These are phyloP conservation scores for Dentipellis fragilis DNA, from an alignment of 768 basidiomycete genomes.

Conservation along the genomic window DNA sequence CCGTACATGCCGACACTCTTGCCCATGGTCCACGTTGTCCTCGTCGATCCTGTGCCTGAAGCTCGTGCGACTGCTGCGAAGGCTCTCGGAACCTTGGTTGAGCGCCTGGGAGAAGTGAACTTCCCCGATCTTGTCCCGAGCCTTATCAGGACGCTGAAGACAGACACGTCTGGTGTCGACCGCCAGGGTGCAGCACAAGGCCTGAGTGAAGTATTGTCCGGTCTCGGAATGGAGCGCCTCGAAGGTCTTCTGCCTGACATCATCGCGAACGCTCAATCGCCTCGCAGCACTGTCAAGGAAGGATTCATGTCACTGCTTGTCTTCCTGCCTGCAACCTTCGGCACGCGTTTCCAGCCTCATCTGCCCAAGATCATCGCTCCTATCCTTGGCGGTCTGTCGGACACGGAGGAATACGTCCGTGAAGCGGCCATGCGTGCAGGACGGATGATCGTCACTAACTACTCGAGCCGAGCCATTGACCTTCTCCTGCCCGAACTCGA, in stretches of 20 bases:
- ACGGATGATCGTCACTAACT: slow-evolving; percentile 94
- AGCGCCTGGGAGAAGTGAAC: slow-evolving; percentile 85
- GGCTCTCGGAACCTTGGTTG: slow-evolving; percentile 91
- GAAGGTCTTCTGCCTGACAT: slow-evolving; percentile 93
- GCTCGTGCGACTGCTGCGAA: slow-evolving; percentile 96
- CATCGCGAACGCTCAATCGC: slow-evolving; percentile 82
- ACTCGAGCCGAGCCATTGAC: slow-evolving; percentile 86
- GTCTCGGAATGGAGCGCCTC: slow-evolving; percentile 94
- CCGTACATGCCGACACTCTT: slow-evolving; percentile 86
- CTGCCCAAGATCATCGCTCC: slow-evolving; percentile 90
- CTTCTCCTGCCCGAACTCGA: slow-evolving; percentile 90
- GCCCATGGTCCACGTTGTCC: slow-evolving; percentile 84
- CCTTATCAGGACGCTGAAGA: slow-evolving; percentile 77
- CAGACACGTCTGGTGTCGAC: slow-evolving; percentile 91
- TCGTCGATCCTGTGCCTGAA: slow-evolving; percentile 96
- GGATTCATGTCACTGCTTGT: slow-evolving; percentile 98
- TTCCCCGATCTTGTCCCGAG: slow-evolving; percentile 96
- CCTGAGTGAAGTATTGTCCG: slow-evolving; percentile 87
- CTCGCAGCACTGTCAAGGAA: slow-evolving; percentile 85
- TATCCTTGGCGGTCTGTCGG: slow-evolving; percentile 84
- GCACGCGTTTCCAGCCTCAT: slow-evolving; percentile 92
- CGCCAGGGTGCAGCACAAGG: slow-evolving; percentile 98
- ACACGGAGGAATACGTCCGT: slow-evolving; percentile 89
- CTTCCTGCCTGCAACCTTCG: slow-evolving; percentile 92
- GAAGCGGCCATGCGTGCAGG: slow-evolving; percentile 99